Percentiles rank a stretch among this genome's conserved stretches.
phyloP scores from a whole-genome alignment of 805 yeast species.

The Ogataea wickerhamii region DNA sequence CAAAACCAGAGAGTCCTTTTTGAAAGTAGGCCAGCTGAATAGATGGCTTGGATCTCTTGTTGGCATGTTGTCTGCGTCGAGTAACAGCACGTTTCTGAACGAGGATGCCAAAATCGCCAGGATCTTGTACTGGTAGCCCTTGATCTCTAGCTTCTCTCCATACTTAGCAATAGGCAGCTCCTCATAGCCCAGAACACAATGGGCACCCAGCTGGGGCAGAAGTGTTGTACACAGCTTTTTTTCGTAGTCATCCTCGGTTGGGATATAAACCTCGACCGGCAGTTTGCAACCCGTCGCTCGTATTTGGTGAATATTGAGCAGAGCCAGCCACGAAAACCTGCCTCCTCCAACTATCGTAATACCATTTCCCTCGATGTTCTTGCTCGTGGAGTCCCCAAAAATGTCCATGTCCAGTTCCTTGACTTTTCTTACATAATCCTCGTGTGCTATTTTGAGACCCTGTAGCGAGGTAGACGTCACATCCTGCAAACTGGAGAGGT shows the following conservation, averaged over 20 bases:
- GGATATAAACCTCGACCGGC: conserved; percentile 51
- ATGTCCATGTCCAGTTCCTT: conserved; percentile 35
- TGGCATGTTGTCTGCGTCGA: conserved; percentile 53
- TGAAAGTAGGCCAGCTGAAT: conserved; percentile 42
- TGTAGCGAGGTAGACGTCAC: conserved; percentile 30
- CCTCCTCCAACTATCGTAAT: conserved; percentile 55
- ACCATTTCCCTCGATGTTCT: conserved; percentile 26
- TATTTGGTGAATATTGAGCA: conserved; percentile 45
- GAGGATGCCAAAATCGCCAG: conserved; percentile 44
- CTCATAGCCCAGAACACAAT: conserved; percentile 40
- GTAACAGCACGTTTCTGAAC: conserved; percentile 44
- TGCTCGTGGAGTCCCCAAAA: conserved; percentile 25
- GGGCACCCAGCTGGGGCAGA: conserved; percentile 42
- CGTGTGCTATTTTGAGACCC: conserved; percentile 19
- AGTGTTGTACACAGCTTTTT: conserved; percentile 39
- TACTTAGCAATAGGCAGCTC: conserved; percentile 29
- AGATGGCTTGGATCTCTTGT: conserved; percentile 41
- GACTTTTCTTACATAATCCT: conserved; percentile 15
- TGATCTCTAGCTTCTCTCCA: conserved; percentile 27
- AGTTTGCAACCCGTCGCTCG: conserved; percentile 41
- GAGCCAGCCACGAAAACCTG: conserved; percentile 47
- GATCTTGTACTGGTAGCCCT: conserved; percentile 51
- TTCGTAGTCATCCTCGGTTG: conserved; percentile 44
- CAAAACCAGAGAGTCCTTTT: conserved; percentile 42
- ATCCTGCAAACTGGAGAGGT: conserved; percentile 41